Percentiles rank a stretch among this genome's conserved stretches.
These are phyloP conservation scores for Mycena citricolor DNA, from an alignment of 1,284 basidiomycete species.

Conservation along the genomic window DNA sequence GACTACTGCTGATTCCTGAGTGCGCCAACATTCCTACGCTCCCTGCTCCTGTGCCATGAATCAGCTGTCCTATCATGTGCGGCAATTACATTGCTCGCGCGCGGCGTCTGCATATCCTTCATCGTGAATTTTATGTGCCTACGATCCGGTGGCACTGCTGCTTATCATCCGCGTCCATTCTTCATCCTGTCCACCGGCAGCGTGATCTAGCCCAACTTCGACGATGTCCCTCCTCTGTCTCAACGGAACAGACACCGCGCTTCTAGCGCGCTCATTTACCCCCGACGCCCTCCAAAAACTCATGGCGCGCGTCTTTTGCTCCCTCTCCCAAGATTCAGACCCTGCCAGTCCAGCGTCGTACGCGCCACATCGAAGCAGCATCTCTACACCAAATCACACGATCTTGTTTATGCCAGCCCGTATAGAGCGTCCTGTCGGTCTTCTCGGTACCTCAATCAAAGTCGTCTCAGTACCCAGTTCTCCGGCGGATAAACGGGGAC, in stretches of 20 bases:
- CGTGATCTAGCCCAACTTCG: too few relatives aligned
- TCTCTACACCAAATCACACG: slow-evolving; percentile 50
- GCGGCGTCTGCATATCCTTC: too few relatives aligned
- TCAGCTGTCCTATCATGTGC: too few relatives aligned
- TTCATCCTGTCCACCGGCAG: too few relatives aligned
- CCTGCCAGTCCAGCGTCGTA: slow-evolving; percentile 25
- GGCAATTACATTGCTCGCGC: too few relatives aligned
- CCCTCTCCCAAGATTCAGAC: slow-evolving; percentile 29
- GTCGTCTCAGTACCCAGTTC: slow-evolving; percentile 66
- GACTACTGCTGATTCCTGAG: too few relatives aligned
- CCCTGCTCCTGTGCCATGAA: too few relatives aligned
- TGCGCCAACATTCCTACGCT: too few relatives aligned
- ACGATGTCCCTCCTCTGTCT: slow-evolving; percentile 52
- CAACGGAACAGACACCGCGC: slow-evolving; percentile 49
- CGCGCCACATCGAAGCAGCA: slow-evolving; percentile 50
- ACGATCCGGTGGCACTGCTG: too few relatives aligned
- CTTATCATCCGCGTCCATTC: too few relatives aligned
- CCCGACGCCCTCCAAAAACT: slow-evolving; percentile 48
- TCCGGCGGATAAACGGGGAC: slow-evolving; percentile 45
- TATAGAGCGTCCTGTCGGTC: slow-evolving; percentile 31
- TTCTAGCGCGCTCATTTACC: slow-evolving; percentile 40
- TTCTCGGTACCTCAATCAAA: slow-evolving; percentile 58
- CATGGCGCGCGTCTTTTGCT: slow-evolving; percentile 55
- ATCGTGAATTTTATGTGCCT: too few relatives aligned
- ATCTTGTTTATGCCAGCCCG: slow-evolving; percentile 74